Evolutionary conservation across 768 basidiomycete species (phyloP).

Genomic region (Boletellus emodensis): DNA sequence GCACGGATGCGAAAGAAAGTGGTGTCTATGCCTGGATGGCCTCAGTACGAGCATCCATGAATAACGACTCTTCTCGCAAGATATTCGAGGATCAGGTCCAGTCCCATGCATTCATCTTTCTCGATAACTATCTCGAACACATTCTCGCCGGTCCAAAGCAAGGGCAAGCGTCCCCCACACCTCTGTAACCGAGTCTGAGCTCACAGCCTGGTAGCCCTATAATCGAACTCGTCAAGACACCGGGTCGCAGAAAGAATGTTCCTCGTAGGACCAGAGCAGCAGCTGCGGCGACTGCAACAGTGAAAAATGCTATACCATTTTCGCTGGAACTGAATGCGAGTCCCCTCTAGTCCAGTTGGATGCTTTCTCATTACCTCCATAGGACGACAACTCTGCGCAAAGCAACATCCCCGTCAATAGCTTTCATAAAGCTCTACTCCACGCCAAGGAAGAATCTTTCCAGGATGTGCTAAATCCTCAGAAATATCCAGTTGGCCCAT

Average conservation of each 20-base stretch:
- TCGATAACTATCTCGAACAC: constrained; percentile 71
- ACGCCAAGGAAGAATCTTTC: constrained; percentile 26
- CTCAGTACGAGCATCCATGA: constrained; percentile 63
- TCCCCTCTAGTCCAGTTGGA: background rate
- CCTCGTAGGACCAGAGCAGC: constrained; percentile 48
- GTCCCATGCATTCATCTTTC: constrained; percentile 71
- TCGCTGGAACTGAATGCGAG: constrained; percentile 51
- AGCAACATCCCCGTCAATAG: constrained; percentile 44
- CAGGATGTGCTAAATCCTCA: background rate
- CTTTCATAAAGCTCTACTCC: constrained; percentile 45
- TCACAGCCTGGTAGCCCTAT: constrained; percentile 46
- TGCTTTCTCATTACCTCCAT: constrained; percentile 9
- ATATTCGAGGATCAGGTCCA: constrained; percentile 72
- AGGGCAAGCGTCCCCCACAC: constrained; percentile 45
- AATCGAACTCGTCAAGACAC: constrained; percentile 81
- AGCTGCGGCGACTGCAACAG: constrained; percentile 39
- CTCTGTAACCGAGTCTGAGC: background rate
- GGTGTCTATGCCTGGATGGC: constrained; percentile 72
- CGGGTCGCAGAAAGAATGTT: constrained; percentile 63
- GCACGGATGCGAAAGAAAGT: constrained; percentile 11
- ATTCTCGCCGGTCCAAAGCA: constrained; percentile 63
- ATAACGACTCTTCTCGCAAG: constrained; percentile 66
- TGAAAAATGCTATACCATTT: constrained; percentile 37
- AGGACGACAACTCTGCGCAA: constrained; percentile 36
- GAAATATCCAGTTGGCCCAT: background rate